These are phyloP conservation scores for Hypoxylon trugodes DNA, from an alignment of 495 filamentous ascomycete genomes.

Conservation along the genomic window DNA sequence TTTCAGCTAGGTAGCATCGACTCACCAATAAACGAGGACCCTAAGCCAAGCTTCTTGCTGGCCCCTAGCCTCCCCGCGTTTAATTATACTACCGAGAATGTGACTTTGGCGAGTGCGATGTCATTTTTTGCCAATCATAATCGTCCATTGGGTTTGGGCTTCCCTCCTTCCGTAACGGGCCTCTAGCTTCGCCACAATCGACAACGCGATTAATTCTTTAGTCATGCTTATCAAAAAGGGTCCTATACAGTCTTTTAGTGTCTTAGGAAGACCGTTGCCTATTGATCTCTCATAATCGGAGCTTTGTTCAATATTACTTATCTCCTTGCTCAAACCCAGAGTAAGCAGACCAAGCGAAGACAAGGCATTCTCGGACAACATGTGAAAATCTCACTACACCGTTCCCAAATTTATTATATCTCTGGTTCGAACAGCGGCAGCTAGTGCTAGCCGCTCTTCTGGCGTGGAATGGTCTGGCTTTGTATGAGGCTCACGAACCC, in stretches of 20 bases:
- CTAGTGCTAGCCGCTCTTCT: constrained; percentile 30
- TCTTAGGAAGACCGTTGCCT: neutral
- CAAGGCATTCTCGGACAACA: constrained; percentile 6
- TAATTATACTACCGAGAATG: constrained; percentile 30
- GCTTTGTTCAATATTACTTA: neutral
- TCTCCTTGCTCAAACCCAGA: constrained; percentile 20
- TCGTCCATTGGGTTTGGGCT: constrained; percentile 10
- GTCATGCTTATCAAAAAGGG: constrained; percentile 17
- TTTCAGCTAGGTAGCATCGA: neutral
- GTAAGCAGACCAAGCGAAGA: constrained; percentile 31
- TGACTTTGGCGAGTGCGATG: constrained; percentile 5
- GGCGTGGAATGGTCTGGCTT: constrained; percentile 4
- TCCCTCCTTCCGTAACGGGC: constrained; percentile 38
- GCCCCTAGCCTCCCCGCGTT: neutral
- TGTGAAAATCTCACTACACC: constrained; percentile 17
- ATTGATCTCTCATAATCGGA: neutral
- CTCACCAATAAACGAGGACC: neutral
- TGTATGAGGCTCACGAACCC: constrained; percentile 23
- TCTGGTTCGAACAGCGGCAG: constrained; percentile 27
- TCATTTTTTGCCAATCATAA: constrained; percentile 28
- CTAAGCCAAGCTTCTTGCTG: neutral
- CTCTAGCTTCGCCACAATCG: constrained; percentile 29
- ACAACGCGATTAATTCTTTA: constrained; percentile 10
- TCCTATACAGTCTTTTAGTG: constrained; percentile 14
- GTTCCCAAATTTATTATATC: constrained; percentile 7